Conservation (phyloP, 768 basidiomycete genomes). For the Cystobasidium ongulense region DNA sequence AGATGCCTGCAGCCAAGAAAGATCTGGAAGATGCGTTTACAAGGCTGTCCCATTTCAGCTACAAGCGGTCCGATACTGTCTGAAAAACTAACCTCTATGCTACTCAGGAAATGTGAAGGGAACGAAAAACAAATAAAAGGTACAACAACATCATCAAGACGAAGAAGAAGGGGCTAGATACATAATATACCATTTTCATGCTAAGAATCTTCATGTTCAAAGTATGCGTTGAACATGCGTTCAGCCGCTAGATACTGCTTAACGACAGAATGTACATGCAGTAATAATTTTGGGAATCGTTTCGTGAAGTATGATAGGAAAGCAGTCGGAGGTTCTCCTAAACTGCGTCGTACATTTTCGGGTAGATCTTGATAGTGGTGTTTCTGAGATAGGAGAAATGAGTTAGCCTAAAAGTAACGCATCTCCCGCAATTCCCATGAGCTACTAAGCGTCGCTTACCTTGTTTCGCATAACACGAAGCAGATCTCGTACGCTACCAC, state of each 20-base stretch:
- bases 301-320: constrained; percentile 87
- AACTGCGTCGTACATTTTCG: constrained; percentile 74
- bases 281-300: constrained; percentile 80
- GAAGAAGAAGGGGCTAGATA: not conserved
- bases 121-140: not conserved
- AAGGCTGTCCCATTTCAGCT: not conserved
- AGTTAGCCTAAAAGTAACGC: not conserved
- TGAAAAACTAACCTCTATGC: not conserved
- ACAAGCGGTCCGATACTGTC: not conserved
- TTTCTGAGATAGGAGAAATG: constrained; percentile 57
- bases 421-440: not conserved
- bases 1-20: too few relatives aligned
- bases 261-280: constrained; percentile 84
- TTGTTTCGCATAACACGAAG: constrained; percentile 90
- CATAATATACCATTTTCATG: not conserved
- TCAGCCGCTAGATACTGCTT: constrained; percentile 65
- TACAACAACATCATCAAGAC: not conserved
- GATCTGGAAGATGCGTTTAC: not conserved
- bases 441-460: constrained; percentile 49
- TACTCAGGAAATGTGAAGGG: not conserved
- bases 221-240: constrained; percentile 84
- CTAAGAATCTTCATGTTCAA: constrained; percentile 43
- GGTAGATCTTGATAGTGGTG: constrained; percentile 97
- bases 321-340: constrained; percentile 85
- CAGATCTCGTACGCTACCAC: constrained; percentile 78